Evolutionary conservation across 202 grass and related monocot genomes (phyloP).

Genomic region (Panicum hallii): DNA sequence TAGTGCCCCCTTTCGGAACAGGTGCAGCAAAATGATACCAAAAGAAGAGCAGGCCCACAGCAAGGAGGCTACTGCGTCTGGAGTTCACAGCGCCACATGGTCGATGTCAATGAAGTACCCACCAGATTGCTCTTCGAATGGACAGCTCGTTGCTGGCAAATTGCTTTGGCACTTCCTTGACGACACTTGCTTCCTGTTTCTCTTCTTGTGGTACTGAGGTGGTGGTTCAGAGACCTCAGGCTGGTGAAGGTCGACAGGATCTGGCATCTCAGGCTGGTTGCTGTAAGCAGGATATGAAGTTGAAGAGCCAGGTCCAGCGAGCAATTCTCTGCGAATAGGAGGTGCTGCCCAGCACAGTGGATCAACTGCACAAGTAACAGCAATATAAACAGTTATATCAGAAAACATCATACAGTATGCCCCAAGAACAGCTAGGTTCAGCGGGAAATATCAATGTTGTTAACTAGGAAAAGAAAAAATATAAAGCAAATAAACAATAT

Average conservation of each 20-base stretch:
- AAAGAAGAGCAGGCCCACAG: not conserved
- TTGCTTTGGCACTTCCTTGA: not conserved
- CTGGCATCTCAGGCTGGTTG: not conserved
- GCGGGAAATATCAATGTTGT: not conserved
- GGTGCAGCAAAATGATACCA: not conserved
- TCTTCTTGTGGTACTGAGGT: not conserved
- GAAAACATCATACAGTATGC: not conserved
- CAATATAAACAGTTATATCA: not conserved
- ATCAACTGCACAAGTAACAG: conserved; percentile 44
- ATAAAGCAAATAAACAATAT: not conserved
- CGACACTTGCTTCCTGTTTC: not conserved
- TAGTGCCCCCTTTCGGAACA: not conserved
- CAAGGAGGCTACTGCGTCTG: not conserved
- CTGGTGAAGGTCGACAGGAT: not conserved
- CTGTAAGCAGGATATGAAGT: not conserved
- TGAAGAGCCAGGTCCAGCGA: conserved; percentile 23
- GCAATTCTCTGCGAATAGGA: conserved; percentile 40
- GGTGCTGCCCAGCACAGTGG: conserved; percentile 42
- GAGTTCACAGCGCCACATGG: conserved; percentile 22
- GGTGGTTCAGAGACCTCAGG: not conserved
- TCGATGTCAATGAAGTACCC: not conserved
- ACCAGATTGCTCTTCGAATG: not conserved
- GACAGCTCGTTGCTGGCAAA: not conserved
- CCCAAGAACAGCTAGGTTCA: conserved; percentile 10
- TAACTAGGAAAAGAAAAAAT: not conserved